Evolutionary conservation across 176 grass and related monocot genomes (phyloP).

Genomic region (Oryza punctata): DNA sequence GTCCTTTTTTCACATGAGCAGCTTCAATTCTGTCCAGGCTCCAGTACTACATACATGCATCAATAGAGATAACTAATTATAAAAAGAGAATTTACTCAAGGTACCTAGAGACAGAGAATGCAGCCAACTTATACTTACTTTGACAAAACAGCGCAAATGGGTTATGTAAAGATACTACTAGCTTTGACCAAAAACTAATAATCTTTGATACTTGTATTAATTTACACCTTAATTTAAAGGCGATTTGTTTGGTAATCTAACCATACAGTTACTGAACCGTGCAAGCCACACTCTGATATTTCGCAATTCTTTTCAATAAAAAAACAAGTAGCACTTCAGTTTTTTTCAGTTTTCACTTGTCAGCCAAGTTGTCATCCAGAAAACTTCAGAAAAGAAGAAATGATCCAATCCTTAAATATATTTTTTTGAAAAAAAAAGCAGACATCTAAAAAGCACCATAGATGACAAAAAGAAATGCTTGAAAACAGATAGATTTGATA

Average conservation of each 20-base stretch:
- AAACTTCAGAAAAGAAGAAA: not conserved
- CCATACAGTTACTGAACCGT: not conserved
- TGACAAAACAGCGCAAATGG: slow-evolving; percentile 1
- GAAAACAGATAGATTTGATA: not conserved
- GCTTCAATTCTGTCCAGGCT: not conserved
- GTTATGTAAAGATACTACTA: not conserved
- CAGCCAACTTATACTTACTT: not conserved
- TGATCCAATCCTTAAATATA: not conserved
- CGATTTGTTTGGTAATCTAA: not conserved
- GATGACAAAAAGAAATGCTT: not conserved
- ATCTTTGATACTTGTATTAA: not conserved
- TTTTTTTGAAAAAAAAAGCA: not conserved
- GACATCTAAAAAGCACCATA: not conserved
- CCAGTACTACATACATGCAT: not conserved
- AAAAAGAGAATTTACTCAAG: not conserved
- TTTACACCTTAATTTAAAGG: not conserved
- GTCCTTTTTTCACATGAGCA: slow-evolving; percentile 23
- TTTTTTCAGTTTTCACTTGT: not conserved
- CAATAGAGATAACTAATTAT: not conserved
- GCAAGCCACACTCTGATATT: not conserved
- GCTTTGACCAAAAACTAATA: not conserved
- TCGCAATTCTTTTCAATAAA: not conserved
- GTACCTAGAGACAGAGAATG: not conserved
- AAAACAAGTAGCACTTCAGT: not conserved
- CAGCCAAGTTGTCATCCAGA: not conserved